These are phyloP conservation scores for Candida freyschussii DNA, from an alignment of 1,139 yeast genomes.

Conservation along the genomic window DNA sequence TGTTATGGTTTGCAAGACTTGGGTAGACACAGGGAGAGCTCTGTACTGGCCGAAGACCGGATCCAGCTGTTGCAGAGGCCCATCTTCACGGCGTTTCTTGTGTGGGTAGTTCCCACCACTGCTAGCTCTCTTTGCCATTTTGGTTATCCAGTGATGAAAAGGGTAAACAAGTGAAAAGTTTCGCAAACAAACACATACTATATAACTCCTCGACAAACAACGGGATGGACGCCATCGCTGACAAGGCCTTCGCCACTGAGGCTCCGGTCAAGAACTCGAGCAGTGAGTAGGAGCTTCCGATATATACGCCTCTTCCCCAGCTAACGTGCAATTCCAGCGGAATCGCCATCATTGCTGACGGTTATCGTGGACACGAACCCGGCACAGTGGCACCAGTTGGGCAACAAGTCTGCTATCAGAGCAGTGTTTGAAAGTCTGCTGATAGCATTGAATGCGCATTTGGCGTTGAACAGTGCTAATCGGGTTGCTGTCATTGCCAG, in stretches of 20 bases:
- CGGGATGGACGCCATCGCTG: constrained; percentile 71
- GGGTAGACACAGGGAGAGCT: constrained; percentile 21
- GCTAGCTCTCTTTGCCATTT: constrained; percentile 7
- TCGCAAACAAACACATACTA: constrained; percentile 1
- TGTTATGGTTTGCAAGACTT: constrained; percentile 13
- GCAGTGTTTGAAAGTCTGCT: constrained; percentile 44
- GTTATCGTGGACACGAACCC: constrained; percentile 80
- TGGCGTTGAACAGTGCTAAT: constrained; percentile 80
- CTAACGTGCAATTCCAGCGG: constrained; percentile 39
- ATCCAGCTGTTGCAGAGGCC: constrained; percentile 13
- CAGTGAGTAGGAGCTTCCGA: constrained; percentile 16
- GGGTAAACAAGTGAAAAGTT: not conserved
- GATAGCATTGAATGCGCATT: constrained; percentile 78
- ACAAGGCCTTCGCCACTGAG: constrained; percentile 52
- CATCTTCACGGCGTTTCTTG: constrained; percentile 4
- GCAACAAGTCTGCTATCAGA: constrained; percentile 38
- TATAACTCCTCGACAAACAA: not conserved
- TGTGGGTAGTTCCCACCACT: not conserved
- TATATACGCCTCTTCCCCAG: constrained; percentile 14
- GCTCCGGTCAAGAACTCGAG: constrained; percentile 18
- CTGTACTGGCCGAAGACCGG: constrained; percentile 21
- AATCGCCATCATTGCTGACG: constrained; percentile 77
- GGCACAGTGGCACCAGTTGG: constrained; percentile 32
- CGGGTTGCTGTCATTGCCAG: constrained; percentile 80
- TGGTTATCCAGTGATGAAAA: not conserved